Evolutionary conservation across 169 alveolate species (phyloP).

Genomic region (Cryptosporidium ubiquitum): DNA sequence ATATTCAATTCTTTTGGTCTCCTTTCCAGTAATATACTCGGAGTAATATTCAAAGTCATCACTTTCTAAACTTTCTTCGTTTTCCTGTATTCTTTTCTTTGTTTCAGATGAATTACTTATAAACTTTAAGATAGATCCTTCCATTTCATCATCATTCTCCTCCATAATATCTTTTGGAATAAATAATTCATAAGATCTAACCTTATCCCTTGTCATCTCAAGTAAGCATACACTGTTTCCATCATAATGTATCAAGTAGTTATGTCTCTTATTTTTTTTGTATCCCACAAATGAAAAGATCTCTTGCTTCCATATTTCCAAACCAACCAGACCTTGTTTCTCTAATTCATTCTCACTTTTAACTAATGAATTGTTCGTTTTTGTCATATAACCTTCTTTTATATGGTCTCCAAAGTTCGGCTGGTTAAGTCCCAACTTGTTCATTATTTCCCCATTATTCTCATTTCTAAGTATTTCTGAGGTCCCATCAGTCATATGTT

Average conservation of each 20-base stretch:
- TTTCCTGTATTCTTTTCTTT: background rate
- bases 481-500: background rate
- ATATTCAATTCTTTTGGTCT: background rate
- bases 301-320: conserved; percentile 68
- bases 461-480: background rate
- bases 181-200: conserved; percentile 13
- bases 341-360: background rate
- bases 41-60: conserved; percentile 14
- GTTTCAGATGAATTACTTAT: background rate
- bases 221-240: conserved; percentile 48
- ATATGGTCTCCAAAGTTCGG: background rate
- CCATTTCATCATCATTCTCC: background rate
- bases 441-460: background rate
- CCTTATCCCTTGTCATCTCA: conserved; percentile 23
- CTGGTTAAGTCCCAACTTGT: background rate
- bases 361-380: background rate
- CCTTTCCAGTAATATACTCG: background rate
- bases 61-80: background rate
- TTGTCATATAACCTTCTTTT: background rate
- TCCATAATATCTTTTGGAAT: background rate
- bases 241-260: conserved; percentile 49
- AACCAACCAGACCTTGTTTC: conserved; percentile 15
- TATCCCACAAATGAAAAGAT: conserved; percentile 59
- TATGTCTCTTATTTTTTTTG: background rate
- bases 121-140: background rate